Base-by-base conservation (phyloP, 192 early-diverging fungal genomes). In the Umbelopsis vinacea region DNA sequence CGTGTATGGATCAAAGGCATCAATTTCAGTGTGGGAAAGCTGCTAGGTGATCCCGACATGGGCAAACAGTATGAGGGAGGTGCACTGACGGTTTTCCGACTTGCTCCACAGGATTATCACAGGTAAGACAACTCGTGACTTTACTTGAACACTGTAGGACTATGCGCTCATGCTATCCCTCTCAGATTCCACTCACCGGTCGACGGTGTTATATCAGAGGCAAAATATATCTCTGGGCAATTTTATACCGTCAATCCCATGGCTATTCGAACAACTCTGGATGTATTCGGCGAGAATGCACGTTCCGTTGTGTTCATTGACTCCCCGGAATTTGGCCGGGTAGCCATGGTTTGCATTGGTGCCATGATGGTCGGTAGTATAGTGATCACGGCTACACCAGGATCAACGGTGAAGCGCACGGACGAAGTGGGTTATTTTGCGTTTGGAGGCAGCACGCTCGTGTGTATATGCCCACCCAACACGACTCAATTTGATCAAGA, bases 311-410 rank as follows among this genome's bases (percentile, higher is more conserved):
- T 85, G 9, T 83, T 83, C 24, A 84, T 95, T 15, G 79, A 91
- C 35, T 86, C 87, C 11, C 73, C 79, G 2, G 81, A 85, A 33
- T 92, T 92, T 79, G 94, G 94, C 8, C 84, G 79, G 10, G 87
- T 95, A 3, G 89, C 91, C 0, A 85, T 84, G 80, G 86, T 91
- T 0, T 78, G 82, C 60, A 88, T 95, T 68, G 94, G 94, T 15
- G 92, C 93, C 24, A 93, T 95, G 91, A 87, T 95, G 89, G 93
- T 95, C 4, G 94, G 94, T 14, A 90, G 89, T 12, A 92, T 93
- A 47, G 73, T 88, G 9, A 54, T 90, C 33, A 93, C 92, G 1
- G 71, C 70, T 12, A 69, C 38, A 23, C 66, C 76, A 12, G 83
- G 82, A 3, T 46, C 55, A 6, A 26, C 73, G 3, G 81, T 89